Evolutionary conservation across 768 basidiomycete genomes (phyloP).

Genomic region (Plicaturopsis crispa): DNA sequence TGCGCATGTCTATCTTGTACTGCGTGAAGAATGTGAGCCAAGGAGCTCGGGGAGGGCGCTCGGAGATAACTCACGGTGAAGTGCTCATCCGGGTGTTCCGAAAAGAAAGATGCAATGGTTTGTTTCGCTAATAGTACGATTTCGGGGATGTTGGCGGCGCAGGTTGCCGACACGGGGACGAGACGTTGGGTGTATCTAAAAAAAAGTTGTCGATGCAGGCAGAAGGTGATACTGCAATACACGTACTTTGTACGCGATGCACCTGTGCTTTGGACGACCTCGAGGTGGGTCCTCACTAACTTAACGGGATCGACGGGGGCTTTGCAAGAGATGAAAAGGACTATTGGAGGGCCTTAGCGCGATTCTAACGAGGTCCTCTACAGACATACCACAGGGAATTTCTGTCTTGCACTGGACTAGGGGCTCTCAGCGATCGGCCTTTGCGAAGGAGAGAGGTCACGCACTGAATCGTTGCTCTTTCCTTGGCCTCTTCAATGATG

Average conservation of each 20-base stretch:
- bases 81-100: constrained; percentile 31
- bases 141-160: constrained; percentile 61
- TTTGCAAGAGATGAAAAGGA: constrained; percentile 75
- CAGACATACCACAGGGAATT: constrained; percentile 62
- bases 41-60: neutral
- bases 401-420: constrained; percentile 73
- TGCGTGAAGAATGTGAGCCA: constrained; percentile 17
- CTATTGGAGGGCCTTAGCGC: constrained; percentile 25
- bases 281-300: constrained; percentile 55
- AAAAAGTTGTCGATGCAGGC: neutral
- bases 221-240: neutral
- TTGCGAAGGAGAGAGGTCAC: constrained; percentile 10
- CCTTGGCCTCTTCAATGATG: constrained; percentile 59
- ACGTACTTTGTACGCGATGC: constrained; percentile 56
- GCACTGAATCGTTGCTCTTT: constrained; percentile 59
- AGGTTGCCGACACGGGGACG: constrained; percentile 61
- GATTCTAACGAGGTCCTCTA: too few relatives aligned
- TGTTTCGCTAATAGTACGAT: constrained; percentile 55
- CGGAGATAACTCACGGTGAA: constrained; percentile 34
- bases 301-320: constrained; percentile 71
- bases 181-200: constrained; percentile 63
- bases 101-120: constrained; percentile 46
- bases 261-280: constrained; percentile 55
- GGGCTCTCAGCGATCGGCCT: neutral
- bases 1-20: constrained; percentile 78